These are phyloP conservation scores for Schwanniomyces pseudopolymorphus DNA, from an alignment of 805 yeast genomes.

Conservation along the genomic window DNA sequence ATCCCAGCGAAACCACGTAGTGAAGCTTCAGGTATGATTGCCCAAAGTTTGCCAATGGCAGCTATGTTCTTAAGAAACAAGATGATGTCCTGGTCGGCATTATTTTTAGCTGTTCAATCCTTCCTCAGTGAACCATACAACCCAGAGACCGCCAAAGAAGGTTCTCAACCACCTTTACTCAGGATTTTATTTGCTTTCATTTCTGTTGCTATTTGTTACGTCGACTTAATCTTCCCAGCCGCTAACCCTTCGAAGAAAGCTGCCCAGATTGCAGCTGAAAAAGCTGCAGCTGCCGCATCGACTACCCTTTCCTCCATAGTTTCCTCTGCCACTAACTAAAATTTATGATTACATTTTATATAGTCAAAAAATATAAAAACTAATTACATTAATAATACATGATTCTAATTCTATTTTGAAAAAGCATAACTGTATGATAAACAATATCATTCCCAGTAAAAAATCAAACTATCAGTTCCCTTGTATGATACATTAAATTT, in stretches of 20 bases:
- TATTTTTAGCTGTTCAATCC: constrained; percentile 50
- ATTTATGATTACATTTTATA: neutral
- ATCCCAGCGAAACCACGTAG: constrained; percentile 47
- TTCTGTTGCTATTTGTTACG: constrained; percentile 53
- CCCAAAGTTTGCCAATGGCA: constrained; percentile 65
- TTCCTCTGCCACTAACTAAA: constrained; percentile 1
- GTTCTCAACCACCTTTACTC: constrained; percentile 47
- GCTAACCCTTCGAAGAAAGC: constrained; percentile 30
- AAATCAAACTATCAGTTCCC: constrained; percentile 31
- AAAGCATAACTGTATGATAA: neutral
- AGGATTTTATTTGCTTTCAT: constrained; percentile 45
- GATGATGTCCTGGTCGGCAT: constrained; percentile 55
- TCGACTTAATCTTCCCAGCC: constrained; percentile 50
- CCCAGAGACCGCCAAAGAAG: constrained; percentile 19
- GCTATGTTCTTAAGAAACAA: constrained; percentile 66
- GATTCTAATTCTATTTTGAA: neutral
- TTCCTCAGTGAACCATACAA: constrained; percentile 45
- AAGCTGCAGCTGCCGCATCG: constrained; percentile 18
- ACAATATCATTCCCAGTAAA: constrained; percentile 12
- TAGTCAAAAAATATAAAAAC: neutral
- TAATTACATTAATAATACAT: neutral
- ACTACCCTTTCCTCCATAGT: constrained; percentile 8
- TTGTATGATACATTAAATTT: constrained; percentile 32
- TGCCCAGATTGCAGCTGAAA: constrained; percentile 20
- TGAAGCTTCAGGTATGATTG: constrained; percentile 46